A percentile compares a stretch with the other conserved stretches of the same genome.
Conservation (phyloP, 2,329 filamentous ascomycete genomes). For the Amauroascus verrucosus region DNA sequence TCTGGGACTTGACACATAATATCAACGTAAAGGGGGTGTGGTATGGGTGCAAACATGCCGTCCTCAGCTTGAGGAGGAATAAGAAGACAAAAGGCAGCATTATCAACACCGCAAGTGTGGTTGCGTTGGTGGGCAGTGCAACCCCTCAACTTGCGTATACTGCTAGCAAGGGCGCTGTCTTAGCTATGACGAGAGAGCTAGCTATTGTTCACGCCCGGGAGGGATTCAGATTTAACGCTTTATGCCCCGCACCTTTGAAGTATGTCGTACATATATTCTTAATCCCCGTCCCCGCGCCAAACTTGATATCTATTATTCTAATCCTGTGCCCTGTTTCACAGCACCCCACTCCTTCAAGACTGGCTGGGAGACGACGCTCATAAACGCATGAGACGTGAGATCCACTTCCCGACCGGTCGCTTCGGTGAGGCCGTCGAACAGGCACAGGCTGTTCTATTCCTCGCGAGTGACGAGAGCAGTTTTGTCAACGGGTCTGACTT, state of each 20-base stretch:
- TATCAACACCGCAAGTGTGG: conserved; percentile 87
- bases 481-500: conserved; percentile 90
- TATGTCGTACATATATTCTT: conserved; percentile 24
- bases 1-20: conserved; percentile 87
- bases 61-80: conserved; percentile 68
- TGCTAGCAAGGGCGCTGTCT: conserved; percentile 82
- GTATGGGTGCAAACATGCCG: conserved; percentile 88
- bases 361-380: conserved; percentile 80
- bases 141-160: conserved; percentile 90
- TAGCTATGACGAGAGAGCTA: conserved; percentile 80
- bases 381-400: conserved; percentile 71
- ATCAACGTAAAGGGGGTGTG: conserved; percentile 99
- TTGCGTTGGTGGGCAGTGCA: conserved; percentile 75
- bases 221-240: conserved; percentile 77
- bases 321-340: conserved; percentile 19
- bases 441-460: conserved; percentile 76
- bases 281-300: background rate
- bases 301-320: too few relatives aligned
- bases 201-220: conserved; percentile 88
- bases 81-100: conserved; percentile 69
- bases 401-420: conserved; percentile 79
- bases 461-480: conserved; percentile 78
- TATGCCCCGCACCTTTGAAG: conserved; percentile 87
- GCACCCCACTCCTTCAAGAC: conserved; percentile 79
- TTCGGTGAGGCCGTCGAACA: conserved; percentile 94